A percentile compares a stretch with the other conserved stretches of the same genome.
phyloP scores from a whole-genome alignment of 495 filamentous ascomycete species.

The Podospora pseudopauciseta region DNA sequence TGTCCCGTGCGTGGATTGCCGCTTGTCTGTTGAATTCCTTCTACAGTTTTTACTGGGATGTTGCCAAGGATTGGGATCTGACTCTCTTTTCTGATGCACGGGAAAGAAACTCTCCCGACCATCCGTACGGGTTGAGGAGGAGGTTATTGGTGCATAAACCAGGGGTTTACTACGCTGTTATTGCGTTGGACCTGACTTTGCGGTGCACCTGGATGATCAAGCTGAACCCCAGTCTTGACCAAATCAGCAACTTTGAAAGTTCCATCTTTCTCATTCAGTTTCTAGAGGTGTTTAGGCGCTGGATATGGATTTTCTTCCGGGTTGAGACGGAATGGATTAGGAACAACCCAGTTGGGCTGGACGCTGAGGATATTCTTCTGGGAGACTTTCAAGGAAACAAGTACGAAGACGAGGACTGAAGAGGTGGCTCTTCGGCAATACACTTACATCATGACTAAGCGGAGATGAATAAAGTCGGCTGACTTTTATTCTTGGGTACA shows the following conservation, averaged over 20 bases:
- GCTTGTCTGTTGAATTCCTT: slow-evolving; percentile 73
- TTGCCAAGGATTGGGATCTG: slow-evolving; percentile 94
- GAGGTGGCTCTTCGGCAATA: not conserved
- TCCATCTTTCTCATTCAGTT: slow-evolving; percentile 81
- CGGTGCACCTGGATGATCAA: slow-evolving; percentile 89
- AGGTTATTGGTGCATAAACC: slow-evolving; percentile 65
- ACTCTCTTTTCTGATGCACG: slow-evolving; percentile 60
- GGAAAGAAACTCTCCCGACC: slow-evolving; percentile 51
- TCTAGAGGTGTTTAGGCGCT: slow-evolving; percentile 79
- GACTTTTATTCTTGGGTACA: not conserved
- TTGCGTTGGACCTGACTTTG: slow-evolving; percentile 72
- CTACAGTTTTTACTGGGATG: slow-evolving; percentile 98
- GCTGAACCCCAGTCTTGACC: slow-evolving; percentile 72
- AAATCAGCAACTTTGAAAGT: slow-evolving; percentile 78
- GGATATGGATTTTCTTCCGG: slow-evolving; percentile 96
- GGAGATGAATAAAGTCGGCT: not conserved
- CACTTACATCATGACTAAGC: not conserved
- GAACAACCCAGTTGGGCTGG: slow-evolving; percentile 35
- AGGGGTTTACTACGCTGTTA: slow-evolving; percentile 74
- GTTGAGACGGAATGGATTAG: slow-evolving; percentile 86
- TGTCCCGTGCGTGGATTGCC: slow-evolving; percentile 53
- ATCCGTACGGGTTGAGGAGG: slow-evolving; percentile 74
- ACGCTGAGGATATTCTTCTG: slow-evolving; percentile 43
- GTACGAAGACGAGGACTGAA: slow-evolving; percentile 42
- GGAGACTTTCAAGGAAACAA: slow-evolving; percentile 41